phyloP scores from a whole-genome alignment of 257 asterid genomes.

The Oldenlandia corymbosa region DNA sequence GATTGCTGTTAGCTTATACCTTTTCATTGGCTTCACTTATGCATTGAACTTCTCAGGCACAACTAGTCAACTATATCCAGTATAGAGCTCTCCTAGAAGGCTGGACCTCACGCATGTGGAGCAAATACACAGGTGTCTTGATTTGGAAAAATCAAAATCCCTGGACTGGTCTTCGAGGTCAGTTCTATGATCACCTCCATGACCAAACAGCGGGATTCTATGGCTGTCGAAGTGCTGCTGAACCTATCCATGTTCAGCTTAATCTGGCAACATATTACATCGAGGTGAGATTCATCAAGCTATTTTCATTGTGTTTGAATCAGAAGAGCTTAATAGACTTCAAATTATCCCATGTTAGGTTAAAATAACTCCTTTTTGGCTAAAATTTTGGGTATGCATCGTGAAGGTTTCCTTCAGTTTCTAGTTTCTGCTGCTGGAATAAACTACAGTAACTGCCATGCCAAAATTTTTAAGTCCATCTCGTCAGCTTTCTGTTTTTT shows the following conservation, averaged over 20 bases:
- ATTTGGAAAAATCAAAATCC: conserved; percentile 99
- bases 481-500: not conserved
- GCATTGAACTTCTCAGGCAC: conserved; percentile 59
- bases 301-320: not conserved
- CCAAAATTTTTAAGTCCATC: not conserved
- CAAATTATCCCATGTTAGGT: not conserved
- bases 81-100: conserved; percentile 98
- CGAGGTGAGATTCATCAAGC: conserved; percentile 46
- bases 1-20: not conserved
- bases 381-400: not conserved
- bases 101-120: conserved; percentile 98
- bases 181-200: conserved; percentile 93
- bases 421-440: not conserved
- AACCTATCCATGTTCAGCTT: conserved; percentile 90
- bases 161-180: conserved; percentile 97
- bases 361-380: not conserved
- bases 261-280: conserved; percentile 61
- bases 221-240: conserved; percentile 94
- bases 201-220: conserved; percentile 97
- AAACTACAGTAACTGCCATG: not conserved
- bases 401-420: not conserved
- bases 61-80: conserved; percentile 79
- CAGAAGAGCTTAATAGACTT: conserved; percentile 6
- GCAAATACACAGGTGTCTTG: conserved; percentile 85
- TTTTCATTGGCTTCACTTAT: conserved; percentile 10